phyloP scores from a whole-genome alignment of 257 asterid species.

The Hygrophila difformis region DNA sequence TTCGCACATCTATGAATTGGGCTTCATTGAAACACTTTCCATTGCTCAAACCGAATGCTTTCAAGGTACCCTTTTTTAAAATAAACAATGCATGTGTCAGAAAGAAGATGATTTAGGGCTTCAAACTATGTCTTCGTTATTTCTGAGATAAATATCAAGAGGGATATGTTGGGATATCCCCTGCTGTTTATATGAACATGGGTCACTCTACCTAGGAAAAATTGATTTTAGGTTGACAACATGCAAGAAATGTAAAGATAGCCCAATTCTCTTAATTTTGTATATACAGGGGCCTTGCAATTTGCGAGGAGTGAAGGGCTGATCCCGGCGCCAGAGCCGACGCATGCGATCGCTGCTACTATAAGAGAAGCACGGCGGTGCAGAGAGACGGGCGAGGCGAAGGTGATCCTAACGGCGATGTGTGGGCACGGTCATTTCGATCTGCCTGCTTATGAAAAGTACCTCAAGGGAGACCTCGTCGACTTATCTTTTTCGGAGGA shows the following conservation, averaged over 20 bases:
- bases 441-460: slow-evolving; percentile 79
- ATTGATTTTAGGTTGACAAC: too few species aligned
- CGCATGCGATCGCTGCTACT: slow-evolving; percentile 86
- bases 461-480: slow-evolving; percentile 59
- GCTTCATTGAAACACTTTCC: slow-evolving; percentile 64
- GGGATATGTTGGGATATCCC: too few species aligned
- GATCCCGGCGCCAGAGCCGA: slow-evolving; percentile 93
- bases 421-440: slow-evolving; percentile 98
- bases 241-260: too few species aligned
- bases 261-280: too few species aligned
- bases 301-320: slow-evolving; percentile 87
- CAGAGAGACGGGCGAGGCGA: slow-evolving; percentile 78
- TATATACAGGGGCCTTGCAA: slow-evolving; percentile 58
- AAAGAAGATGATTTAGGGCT: too few species aligned
- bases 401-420: slow-evolving; percentile 90
- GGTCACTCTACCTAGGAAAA: too few species aligned
- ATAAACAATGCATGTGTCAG: too few species aligned
- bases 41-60: slow-evolving; percentile 93
- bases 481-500: slow-evolving; percentile 65
- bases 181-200: too few species aligned
- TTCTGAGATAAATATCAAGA: too few species aligned
- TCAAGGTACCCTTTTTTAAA: slow-evolving; percentile 39
- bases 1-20: slow-evolving; percentile 77
- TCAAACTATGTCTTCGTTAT: too few species aligned
- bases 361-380: slow-evolving; percentile 82